phyloP scores from a whole-genome alignment of 202 grass and related monocot species.

The Dendrocalamus latiflorus region DNA sequence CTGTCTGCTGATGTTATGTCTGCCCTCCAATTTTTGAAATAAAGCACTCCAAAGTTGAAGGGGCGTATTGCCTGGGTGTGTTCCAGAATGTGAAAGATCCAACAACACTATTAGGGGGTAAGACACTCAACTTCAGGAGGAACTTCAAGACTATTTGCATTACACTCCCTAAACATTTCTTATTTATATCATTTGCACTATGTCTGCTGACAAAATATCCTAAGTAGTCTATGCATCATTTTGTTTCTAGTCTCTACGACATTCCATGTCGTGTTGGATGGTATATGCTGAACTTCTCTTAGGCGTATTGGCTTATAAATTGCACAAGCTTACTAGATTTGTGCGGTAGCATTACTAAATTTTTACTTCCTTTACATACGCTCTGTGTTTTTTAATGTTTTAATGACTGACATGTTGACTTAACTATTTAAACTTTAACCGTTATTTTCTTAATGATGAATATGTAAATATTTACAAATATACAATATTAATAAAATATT shows the following conservation, averaged over 20 bases:
- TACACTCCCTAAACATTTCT: not conserved
- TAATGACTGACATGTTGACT: too few relatives aligned
- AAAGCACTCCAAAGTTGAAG: slow-evolving; percentile 97
- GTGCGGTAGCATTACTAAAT: not conserved
- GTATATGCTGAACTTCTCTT: not conserved
- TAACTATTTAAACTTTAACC: too few relatives aligned
- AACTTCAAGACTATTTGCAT: not conserved
- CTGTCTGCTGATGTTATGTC: slow-evolving; percentile 29
- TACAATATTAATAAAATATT: too few relatives aligned
- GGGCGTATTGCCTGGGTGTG: slow-evolving; percentile 95
- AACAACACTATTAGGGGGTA: slow-evolving; percentile 96
- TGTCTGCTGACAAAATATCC: too few relatives aligned
- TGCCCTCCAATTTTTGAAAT: slow-evolving; percentile 45
- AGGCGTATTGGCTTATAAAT: not conserved
- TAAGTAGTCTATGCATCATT: not conserved
- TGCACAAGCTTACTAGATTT: not conserved
- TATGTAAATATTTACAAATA: too few relatives aligned
- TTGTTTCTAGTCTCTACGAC: not conserved
- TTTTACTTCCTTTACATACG: too few relatives aligned
- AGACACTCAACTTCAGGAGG: slow-evolving; percentile 26
- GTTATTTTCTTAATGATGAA: too few relatives aligned
- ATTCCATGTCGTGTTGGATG: not conserved
- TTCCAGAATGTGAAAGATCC: slow-evolving; percentile 99
- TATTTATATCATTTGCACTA: too few relatives aligned
- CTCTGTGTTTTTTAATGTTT: too few relatives aligned